Base-by-base conservation (phyloP, 805 yeast species). In the Grigorovia jiainica region DNA sequence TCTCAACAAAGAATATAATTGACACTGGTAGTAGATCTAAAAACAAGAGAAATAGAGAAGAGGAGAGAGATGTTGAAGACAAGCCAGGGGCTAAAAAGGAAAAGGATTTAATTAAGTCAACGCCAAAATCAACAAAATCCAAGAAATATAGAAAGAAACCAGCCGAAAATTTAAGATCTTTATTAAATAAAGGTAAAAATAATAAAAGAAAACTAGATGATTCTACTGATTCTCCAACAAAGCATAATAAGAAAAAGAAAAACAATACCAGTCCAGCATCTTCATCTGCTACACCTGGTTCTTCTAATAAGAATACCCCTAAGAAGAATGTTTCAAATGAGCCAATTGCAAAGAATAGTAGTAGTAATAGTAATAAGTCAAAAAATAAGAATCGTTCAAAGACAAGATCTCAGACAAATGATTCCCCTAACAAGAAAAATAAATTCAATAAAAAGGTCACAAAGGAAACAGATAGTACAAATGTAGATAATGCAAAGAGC, bases 71-170 rank as follows among this genome's bases (percentile, higher is more conserved):
- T 6, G 11, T 11, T 7, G 36, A 34, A 20, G 20, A 24, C 3
- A 7, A 15, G 17, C 4, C 39, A n/a, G 16, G 23, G 17, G 10
- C 34, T 17, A 24, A 15, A 17, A 36, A 21, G 16, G 40, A 32
- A 15, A 38, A 27, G 23, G 40, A 31, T 10, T 31, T 23, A 8
- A 40, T 43, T 27, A 38, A 40, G n/a, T 18, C 27, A 10, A 38
- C 8, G 9, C 18, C n/a, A 21, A 34, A 11, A 21, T 7, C 27
- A 2, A n/a, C 37, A 4, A 34, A 16, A 34, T 5, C 7, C 18
- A 34, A 21, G 13, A 34, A 40, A 11, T 43, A 45, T 31, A 42
- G 48, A 29, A 45, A 40, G 20, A 37, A 25, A 5, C 35, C 41
- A n/a, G n/a, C n/a, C n/a, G n/a, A n/a, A n/a, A n/a, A n/a, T n/a